These are phyloP conservation scores for Nitzschia putrida DNA, from an alignment of 108 stramenopile genomes.

Conservation along the genomic window DNA sequence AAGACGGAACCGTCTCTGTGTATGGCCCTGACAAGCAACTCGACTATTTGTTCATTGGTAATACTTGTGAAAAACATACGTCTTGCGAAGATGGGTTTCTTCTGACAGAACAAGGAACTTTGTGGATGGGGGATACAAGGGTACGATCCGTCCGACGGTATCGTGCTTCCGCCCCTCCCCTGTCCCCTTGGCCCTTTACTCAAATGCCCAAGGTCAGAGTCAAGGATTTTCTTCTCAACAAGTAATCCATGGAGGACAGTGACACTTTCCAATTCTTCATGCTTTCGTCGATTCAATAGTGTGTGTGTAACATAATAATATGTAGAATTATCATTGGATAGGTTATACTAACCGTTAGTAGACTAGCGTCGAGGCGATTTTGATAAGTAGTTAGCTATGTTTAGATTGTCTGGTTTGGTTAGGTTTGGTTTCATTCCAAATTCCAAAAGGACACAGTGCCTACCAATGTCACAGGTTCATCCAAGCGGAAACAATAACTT, in stretches of 20 bases:
- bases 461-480: conserved; percentile 5
- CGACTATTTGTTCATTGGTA: conserved; percentile 35
- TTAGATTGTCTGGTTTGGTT: no score
- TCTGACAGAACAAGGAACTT: conserved; percentile 28
- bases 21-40: conserved; percentile 28
- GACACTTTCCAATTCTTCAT: background rate
- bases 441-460: conserved; percentile 60
- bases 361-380: no score
- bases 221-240: conserved; percentile 12
- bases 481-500: conserved; percentile 39
- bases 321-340: background rate
- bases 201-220: conserved; percentile 41
- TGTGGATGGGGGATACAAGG: conserved; percentile 38
- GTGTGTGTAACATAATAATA: background rate
- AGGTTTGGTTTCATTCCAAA: conserved; percentile 19
- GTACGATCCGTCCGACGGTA: conserved; percentile 10
- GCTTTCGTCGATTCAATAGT: no score
- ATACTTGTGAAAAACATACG: conserved; percentile 12
- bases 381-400: no score
- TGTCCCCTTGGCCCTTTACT: conserved; percentile 47
- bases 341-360: no score
- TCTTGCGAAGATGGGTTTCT: conserved; percentile 37
- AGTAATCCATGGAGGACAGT: background rate
- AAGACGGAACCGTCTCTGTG: conserved; percentile 36
- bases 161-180: background rate